phyloP scores from a whole-genome alignment of 495 filamentous ascomycete genomes.

The Podospora appendiculata region DNA sequence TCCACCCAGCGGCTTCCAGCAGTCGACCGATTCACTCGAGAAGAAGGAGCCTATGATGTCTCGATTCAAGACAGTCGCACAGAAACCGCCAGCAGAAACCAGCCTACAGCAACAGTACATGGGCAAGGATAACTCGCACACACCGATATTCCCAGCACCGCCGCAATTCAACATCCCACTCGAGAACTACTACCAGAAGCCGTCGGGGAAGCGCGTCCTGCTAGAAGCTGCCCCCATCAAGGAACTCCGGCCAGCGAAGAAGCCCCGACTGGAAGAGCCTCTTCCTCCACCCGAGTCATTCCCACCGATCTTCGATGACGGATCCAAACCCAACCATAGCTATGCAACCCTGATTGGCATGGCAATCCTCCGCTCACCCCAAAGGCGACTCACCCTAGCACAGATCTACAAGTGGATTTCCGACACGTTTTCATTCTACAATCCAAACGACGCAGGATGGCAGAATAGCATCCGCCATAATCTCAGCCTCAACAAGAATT shows the following conservation, averaged over 20 bases:
- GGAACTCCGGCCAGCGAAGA: constrained; percentile 61
- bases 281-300: constrained; percentile 70
- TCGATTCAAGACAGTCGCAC: constrained; percentile 51
- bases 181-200: constrained; percentile 49
- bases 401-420: constrained; percentile 99
- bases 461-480: constrained; percentile 99
- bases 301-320: constrained; percentile 77
- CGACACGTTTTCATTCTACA: constrained; percentile 85
- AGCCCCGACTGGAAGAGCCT: constrained; percentile 41
- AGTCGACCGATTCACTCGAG: constrained; percentile 75
- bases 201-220: constrained; percentile 56
- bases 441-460: constrained; percentile 78
- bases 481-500: constrained; percentile 95
- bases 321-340: constrained; percentile 80
- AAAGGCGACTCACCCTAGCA: constrained; percentile 78
- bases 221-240: constrained; percentile 69
- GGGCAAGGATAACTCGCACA: constrained; percentile 62
- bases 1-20: constrained; percentile 55
- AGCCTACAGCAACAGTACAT: constrained; percentile 19
- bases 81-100: constrained; percentile 52
- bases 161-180: constrained; percentile 42
- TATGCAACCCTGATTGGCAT: constrained; percentile 96
- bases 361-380: constrained; percentile 84
- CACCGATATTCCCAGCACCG: constrained; percentile 41
- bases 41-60: constrained; percentile 63